Evolutionary conservation across 75 land plant species (phyloP), one percentile per base, ranked within the genome.

Genomic region (Ceratopteris richardii): DNA sequence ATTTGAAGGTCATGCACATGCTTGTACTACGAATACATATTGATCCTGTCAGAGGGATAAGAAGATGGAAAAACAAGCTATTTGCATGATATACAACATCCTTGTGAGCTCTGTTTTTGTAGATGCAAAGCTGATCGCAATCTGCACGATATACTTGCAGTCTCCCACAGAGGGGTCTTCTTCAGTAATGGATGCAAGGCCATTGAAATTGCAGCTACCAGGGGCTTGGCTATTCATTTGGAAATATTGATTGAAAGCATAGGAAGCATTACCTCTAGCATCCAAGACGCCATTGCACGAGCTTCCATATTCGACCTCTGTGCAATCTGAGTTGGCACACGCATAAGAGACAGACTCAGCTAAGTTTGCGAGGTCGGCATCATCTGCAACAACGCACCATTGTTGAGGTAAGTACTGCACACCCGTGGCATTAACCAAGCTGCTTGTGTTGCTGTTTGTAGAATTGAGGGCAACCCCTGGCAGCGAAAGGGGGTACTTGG

Each of bases 221-320:
- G 39, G 50, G 37, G 48, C 41, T 27, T 82, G 85, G 61, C 67
- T 52, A 55, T 51, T 46, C 26, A 66, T 65, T 60, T 82, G 85
- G 64, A 66, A 82, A 46, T 62, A 82, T 29, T 52, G 69, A 71
- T 82, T 82, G 65, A 82, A 78, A 18, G 81, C 85, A 46, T 82
- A 82, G 1, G 85, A 82, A 1, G 76, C 70, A 59, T 82, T 82
- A 43, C 68, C 44, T 22, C 65, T 17, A 4, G 64, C 59, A 20
- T 75, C 73, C 17, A 80, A 48, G 14, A 41, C 60, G 29, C 61
- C 56, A 11, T 41, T 56, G 58, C 85, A 82, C 1, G 81, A 67
- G 18, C 78, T 76, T 0, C 81, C 85, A 31, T 19, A 2, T 29
- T 53, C 56, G 23, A 78, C 57, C 18, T 66, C 62, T 5, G 81